Evolutionary conservation across 371 early-diverging fungal species (phyloP), one percentile per base, ranked within the genome.

Genomic region (Rhizopus microsporus): DNA sequence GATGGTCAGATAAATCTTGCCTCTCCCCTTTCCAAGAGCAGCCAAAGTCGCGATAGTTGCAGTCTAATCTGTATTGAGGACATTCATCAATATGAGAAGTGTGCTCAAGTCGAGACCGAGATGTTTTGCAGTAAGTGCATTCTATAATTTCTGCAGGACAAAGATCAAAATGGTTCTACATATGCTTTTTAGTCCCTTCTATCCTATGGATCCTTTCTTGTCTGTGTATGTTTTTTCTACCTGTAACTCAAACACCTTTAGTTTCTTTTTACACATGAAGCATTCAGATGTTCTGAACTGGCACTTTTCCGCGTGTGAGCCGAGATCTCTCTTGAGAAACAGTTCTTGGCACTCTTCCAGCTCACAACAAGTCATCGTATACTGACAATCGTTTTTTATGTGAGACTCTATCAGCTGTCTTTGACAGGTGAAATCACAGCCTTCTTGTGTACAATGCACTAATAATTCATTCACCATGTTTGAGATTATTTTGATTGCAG

Each of bases 391-490:
- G 29, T 72, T 71, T 40, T 74, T 75, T 38, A 87, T 61, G 66
- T 90, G 90, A 8, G 70, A 59, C 17, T 62, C 72, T 12, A 89
- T 74, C 47, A 67, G 72, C 42, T 84, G 84, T 34, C 90, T 72
- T 56, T 88, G 87, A 7, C 87, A 82, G 7, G 65, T 66, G 65
- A 84, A 74, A 1, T 57, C 52, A 62, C 90, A 90, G 7, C 88
- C 89, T 31, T 74, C 69, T 32, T 72, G 67, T 2, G 84, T 81
- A 63, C 90, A 90, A 17, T 77, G 74, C 0, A 84, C 82, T 2
- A 54, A n/a, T 0, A 89, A 74, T 51, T 90, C 90, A 54, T 90
- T 86, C 23, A 89, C 87, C 74, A 90, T 83, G 60, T 86, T 85
- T 29, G 60, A 51, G 33, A 90, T 74, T 9, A 88, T 86, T 54